phyloP scores from a whole-genome alignment of 2,329 filamentous ascomycete genomes.

The Botrytis squamosa region DNA sequence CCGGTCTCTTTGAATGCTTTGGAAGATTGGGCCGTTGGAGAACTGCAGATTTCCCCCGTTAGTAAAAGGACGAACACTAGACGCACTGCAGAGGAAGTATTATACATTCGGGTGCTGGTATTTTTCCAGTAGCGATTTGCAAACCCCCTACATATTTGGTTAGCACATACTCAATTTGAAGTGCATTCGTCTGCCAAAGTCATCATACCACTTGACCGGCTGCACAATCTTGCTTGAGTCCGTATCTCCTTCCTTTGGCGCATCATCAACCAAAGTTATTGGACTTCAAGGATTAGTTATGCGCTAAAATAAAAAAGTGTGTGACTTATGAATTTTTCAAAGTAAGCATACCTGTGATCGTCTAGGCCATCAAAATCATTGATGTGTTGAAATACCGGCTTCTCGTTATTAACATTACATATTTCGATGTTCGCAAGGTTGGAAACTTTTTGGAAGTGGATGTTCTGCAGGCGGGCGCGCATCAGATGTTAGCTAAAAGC shows the following conservation, averaged over 20 bases:
- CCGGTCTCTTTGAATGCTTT: neutral
- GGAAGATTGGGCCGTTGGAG: neutral
- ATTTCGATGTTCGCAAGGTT: neutral
- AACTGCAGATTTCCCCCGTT: neutral
- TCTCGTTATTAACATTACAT: neutral
- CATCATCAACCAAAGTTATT: conserved; percentile 7
- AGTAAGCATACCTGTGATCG: conserved; percentile 4
- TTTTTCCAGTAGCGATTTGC: neutral
- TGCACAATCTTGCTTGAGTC: conserved; percentile 13
- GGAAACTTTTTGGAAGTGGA: conserved; percentile 19
- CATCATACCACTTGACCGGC: conserved; percentile 15
- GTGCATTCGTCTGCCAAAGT: neutral
- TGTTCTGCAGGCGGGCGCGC: conserved; percentile 13
- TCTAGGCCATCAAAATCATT: conserved; percentile 14
- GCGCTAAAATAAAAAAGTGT: neutral
- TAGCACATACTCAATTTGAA: neutral
- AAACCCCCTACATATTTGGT: neutral
- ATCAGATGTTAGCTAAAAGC: conserved; percentile 17
- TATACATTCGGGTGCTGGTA: neutral
- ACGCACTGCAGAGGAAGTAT: neutral
- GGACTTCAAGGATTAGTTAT: conserved; percentile 9
- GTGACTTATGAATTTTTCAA: neutral
- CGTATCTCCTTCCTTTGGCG: conserved; percentile 7
- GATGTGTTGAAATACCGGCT: neutral
- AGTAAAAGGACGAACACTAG: neutral